Evolutionary conservation across 164 flowering plant species (phyloP), one percentile per base, ranked within the genome.

Genomic region (grape (Vitis vinifera)): DNA sequence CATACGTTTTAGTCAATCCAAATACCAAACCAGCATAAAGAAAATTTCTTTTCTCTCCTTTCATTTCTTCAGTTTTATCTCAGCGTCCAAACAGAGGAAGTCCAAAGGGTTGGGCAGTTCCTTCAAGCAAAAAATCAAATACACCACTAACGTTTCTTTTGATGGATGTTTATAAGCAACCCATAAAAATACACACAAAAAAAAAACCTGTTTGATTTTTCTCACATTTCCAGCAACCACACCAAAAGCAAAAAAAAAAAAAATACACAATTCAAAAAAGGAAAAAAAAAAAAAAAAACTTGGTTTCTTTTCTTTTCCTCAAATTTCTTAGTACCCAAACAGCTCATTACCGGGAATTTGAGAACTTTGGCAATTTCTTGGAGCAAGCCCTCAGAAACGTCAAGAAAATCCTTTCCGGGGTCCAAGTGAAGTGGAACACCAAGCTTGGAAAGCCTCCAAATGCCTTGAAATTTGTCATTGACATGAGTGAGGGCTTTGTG

Each of bases 381-480:
- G 10, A 95, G 88, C 72, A 93, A 72, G 47, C 83, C 88, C 11
- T 82, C 86, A 11, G 93, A 91, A 23, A 93, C 74, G 14, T 73
- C 85, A 56, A 89, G 76, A 72, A 71, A 79, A 69, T 95, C 99
- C 68, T 93, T 91, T 1, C 98, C 99, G 14, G 95, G 97, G 73
- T 95, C 99, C 31, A 81, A 73, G 29, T 79, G 61, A 37, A 91
- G 92, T 0, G 91, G 79, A 68, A 95, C 92, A 8, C 70, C 82
- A 62, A 95, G 93, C 80, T 85, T 90, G 49, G 86, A 91, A 2
- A 95, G 70, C 73, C 97, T 87, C 99, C 99, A 93, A 61, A 81
- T 65, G 1, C 98, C 98, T 27, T 85, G 83, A 59, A 85, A 81
- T 71, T 86, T 89, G 77, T 83, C 75, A 67, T 71, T 63, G 17